A percentile compares a stretch with the other conserved stretches of the same genome.
Evolutionary conservation across 306 rosid genomes (phyloP).

Genomic region (Spatholobus suberectus): DNA sequence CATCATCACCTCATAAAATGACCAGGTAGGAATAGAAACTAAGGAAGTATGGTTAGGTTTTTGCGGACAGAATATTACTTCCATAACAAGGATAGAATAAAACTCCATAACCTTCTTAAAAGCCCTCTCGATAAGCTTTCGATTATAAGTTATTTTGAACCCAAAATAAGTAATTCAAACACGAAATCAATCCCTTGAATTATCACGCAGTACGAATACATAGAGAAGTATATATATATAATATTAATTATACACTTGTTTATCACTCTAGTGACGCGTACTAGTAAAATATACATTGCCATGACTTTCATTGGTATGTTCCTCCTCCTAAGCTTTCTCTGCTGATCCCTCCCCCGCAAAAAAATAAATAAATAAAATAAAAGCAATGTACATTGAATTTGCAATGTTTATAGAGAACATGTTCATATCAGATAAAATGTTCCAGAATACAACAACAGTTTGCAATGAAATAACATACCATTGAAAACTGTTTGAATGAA

Average conservation of each 20-base stretch:
- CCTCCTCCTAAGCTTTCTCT: neutral
- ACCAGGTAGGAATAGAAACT: neutral
- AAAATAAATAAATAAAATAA: too few species aligned
- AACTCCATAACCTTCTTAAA: neutral
- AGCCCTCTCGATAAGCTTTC: neutral
- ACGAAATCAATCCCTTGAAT: too few species aligned
- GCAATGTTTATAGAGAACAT: neutral
- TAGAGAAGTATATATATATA: neutral
- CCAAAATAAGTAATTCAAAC: too few species aligned
- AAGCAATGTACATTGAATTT: neutral
- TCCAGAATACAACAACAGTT: neutral
- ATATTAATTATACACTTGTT: neutral
- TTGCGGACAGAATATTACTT: neutral
- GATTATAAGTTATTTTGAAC: neutral
- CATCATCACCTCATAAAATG: neutral
- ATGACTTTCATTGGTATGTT: too few species aligned
- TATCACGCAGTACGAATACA: neutral
- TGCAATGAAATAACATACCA: conserved; percentile 55
- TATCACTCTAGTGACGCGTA: neutral
- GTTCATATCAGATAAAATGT: neutral
- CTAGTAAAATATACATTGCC: too few species aligned
- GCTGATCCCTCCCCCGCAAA: neutral
- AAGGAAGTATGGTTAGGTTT: neutral
- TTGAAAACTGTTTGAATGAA: conserved; percentile 83
- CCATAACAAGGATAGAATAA: neutral